Percentiles rank a stretch among this genome's conserved stretches.
phyloP scores from a whole-genome alignment of 257 asterid genomes.

The Capsicum rhomboideum region DNA sequence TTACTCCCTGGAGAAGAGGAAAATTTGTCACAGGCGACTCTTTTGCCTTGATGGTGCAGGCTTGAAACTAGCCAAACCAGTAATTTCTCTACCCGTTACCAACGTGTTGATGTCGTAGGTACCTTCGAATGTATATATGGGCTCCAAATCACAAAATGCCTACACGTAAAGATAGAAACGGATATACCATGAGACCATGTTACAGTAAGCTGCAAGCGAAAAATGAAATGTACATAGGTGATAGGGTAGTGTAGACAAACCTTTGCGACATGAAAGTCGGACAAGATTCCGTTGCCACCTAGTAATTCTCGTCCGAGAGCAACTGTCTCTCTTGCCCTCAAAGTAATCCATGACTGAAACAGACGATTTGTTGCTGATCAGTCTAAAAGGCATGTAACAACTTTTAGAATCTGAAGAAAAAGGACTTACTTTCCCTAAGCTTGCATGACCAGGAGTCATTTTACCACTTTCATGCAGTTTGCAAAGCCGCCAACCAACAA shows the following conservation, averaged over 20 bases:
- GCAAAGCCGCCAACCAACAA: conserved; percentile 95
- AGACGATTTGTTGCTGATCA: neutral
- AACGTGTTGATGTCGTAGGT: conserved; percentile 95
- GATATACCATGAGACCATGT: neutral
- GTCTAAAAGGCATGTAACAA: neutral
- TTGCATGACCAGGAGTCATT: conserved; percentile 96
- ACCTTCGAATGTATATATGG: conserved; percentile 89
- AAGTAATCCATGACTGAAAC: conserved; percentile 72
- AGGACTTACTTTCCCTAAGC: conserved; percentile 77
- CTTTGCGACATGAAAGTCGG: conserved; percentile 87
- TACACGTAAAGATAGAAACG: neutral
- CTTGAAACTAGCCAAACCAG: conserved; percentile 82
- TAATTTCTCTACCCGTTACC: conserved; percentile 88
- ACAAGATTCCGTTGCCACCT: conserved; percentile 83
- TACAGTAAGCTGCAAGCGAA: neutral
- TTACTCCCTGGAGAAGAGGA: neutral
- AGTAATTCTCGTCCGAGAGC: conserved; percentile 89
- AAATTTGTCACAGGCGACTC: conserved; percentile 51
- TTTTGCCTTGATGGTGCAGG: conserved; percentile 43
- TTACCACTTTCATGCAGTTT: conserved; percentile 84
- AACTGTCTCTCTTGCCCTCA: conserved; percentile 77
- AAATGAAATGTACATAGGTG: neutral
- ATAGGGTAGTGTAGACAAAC: too few species aligned
- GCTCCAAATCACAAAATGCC: conserved; percentile 99
- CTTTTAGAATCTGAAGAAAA: neutral